A percentile compares a stretch with the other conserved stretches of the same genome.
Evolutionary conservation across 2,329 filamentous ascomycete species (phyloP).

Genomic region (Alternaria arborescens): DNA sequence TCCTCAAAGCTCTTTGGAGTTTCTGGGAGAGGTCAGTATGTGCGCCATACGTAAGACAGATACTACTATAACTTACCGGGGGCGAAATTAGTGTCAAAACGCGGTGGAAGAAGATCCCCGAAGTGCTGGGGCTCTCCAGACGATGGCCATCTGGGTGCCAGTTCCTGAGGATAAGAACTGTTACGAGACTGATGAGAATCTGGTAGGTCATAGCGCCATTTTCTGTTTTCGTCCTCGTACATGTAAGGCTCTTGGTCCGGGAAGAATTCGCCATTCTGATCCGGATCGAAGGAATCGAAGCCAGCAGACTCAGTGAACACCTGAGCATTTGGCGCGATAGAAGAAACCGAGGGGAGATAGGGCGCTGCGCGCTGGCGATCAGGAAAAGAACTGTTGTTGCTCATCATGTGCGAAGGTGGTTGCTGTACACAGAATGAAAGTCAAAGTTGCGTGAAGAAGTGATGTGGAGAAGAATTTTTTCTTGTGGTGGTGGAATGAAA

Average conservation of each 20-base stretch:
- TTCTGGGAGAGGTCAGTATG: not conserved
- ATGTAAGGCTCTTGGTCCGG: not conserved
- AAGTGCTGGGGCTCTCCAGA: not conserved
- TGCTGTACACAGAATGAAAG: not conserved
- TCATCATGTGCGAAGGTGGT: not conserved
- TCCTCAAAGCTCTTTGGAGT: not conserved
- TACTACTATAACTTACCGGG: not conserved
- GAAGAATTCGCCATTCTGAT: not conserved
- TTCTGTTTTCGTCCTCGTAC: not conserved
- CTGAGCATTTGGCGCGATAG: not conserved
- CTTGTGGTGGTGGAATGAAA: not conserved
- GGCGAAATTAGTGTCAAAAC: not conserved
- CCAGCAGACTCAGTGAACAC: not conserved
- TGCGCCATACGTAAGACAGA: not conserved
- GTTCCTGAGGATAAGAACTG: not conserved
- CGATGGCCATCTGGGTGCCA: not conserved
- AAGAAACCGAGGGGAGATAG: no score
- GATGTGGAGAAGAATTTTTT: not conserved
- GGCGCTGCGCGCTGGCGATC: not conserved
- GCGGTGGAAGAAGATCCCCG: not conserved
- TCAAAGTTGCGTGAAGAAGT: not conserved
- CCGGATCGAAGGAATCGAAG: not conserved
- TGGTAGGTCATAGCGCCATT: not conserved
- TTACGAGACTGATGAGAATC: not conserved
- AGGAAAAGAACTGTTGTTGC: not conserved